phyloP scores from a whole-genome alignment of 1,284 basidiomycete species.

The Apiotrichum gracile region DNA sequence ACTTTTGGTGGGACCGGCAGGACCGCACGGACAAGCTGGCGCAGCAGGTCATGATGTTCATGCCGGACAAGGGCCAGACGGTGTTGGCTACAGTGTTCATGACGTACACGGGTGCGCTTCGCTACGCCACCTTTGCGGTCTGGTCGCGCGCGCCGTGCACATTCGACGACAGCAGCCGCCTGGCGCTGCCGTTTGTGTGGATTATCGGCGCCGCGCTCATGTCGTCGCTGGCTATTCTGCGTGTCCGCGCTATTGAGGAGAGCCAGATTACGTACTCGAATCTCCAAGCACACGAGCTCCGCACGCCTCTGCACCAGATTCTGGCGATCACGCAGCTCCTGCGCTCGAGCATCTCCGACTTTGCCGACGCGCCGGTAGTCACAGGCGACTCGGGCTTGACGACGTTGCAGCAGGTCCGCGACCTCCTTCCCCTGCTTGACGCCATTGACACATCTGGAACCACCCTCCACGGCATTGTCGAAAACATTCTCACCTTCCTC shows the following conservation, averaged over 20 bases:
- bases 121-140: conserved; percentile 30
- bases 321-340: conserved; percentile 42
- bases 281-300: conserved; percentile 44
- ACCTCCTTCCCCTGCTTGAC: conserved; percentile 38
- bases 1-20: conserved; percentile 39
- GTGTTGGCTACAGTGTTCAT: conserved; percentile 28
- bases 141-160: conserved; percentile 33
- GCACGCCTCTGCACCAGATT: conserved; percentile 45
- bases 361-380: conserved; percentile 22
- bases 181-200: conserved; percentile 34
- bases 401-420: conserved; percentile 34
- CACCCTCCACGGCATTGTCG: conserved; percentile 41
- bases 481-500: conserved; percentile 44
- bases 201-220: conserved; percentile 35
- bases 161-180: conserved; percentile 28
- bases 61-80: conserved; percentile 28
- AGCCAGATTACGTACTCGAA: conserved; percentile 42
- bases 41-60: conserved; percentile 24
- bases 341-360: conserved; percentile 34
- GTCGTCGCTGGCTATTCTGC: conserved; percentile 34
- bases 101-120: conserved; percentile 28
- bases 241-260: conserved; percentile 34
- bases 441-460: conserved; percentile 44
- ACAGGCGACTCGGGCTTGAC: background rate
- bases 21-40: conserved; percentile 24